Percentiles rank a stretch among this genome's conserved stretches.
Evolutionary conservation across 2,329 filamentous ascomycete species (phyloP).

Genomic region (Neonectria neomacrospora): DNA sequence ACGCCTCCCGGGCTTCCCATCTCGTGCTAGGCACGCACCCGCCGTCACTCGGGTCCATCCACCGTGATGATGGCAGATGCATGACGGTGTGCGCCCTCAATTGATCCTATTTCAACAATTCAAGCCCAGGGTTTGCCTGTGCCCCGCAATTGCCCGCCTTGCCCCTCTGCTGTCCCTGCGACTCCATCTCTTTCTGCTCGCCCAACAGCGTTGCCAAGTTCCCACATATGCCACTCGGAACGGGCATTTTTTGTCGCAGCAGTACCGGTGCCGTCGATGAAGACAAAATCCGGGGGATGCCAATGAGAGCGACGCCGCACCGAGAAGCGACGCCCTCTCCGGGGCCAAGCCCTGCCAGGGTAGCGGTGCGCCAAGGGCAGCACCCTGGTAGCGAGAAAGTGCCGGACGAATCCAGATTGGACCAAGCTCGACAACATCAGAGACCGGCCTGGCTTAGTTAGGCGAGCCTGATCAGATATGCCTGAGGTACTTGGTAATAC

Average conservation of each 20-base stretch:
- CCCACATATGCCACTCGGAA: not conserved
- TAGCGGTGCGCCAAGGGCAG: constrained; percentile 13
- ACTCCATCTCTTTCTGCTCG: not conserved
- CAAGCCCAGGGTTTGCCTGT: not conserved
- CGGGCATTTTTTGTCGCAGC: not conserved
- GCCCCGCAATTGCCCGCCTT: constrained; percentile 19
- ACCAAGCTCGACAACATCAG: not conserved
- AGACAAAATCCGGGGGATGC: constrained; percentile 41
- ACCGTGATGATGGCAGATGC: not conserved
- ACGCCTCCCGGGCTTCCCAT: not conserved
- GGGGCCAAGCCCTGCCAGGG: constrained; percentile 27
- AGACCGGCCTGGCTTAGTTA: not conserved
- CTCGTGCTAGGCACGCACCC: not conserved
- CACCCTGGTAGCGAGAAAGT: not conserved
- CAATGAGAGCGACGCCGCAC: constrained; percentile 40
- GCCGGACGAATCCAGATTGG: not conserved
- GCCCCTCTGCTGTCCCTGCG: constrained; percentile 11
- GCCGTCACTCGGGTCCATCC: not conserved
- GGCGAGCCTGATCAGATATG: too few species aligned
- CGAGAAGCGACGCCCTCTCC: constrained; percentile 42
- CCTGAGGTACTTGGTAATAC: not conserved
- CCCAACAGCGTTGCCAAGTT: constrained; percentile 8
- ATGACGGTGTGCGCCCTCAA: not conserved
- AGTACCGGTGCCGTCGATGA: constrained; percentile 5
- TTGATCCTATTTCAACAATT: not conserved